Evolutionary conservation across 1,284 basidiomycete species (phyloP).

Genomic region (Moesziomyces antarcticus): DNA sequence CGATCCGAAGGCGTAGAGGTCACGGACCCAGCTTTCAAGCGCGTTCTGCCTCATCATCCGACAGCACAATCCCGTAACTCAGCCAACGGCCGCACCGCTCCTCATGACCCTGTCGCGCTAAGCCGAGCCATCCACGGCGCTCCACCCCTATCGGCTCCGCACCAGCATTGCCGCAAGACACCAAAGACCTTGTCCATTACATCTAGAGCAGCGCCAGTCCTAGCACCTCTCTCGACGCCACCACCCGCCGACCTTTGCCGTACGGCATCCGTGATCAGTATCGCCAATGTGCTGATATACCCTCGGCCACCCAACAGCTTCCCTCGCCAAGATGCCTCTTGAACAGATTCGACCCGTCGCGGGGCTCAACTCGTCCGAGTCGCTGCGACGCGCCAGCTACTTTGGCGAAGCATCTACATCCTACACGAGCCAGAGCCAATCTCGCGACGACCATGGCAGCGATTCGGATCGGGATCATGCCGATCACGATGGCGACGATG

Average conservation of each 20-base stretch:
- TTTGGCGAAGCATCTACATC: conserved; percentile 17
- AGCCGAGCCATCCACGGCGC: background rate
- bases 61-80: background rate
- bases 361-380: conserved; percentile 46
- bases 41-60: background rate
- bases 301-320: conserved; percentile 4
- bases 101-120: conserved; percentile 2
- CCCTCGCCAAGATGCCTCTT: conserved; percentile 39
- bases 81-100: conserved; percentile 8
- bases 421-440: conserved; percentile 4
- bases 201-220: background rate
- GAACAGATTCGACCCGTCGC: conserved; percentile 52
- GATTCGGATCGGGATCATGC: conserved; percentile 21
- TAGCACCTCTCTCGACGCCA: background rate
- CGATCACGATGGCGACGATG: conserved; percentile 23
- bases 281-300: conserved; percentile 24
- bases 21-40: background rate
- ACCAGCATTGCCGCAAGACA: background rate
- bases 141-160: background rate
- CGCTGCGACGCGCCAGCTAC: conserved; percentile 42
- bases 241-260: too few species aligned
- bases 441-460: conserved; percentile 17
- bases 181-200: background rate
- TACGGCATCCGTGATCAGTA: background rate
- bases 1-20: background rate